Conservation (phyloP, 2,329 filamentous ascomycete species). For the Aspergillus unguis region DNA sequence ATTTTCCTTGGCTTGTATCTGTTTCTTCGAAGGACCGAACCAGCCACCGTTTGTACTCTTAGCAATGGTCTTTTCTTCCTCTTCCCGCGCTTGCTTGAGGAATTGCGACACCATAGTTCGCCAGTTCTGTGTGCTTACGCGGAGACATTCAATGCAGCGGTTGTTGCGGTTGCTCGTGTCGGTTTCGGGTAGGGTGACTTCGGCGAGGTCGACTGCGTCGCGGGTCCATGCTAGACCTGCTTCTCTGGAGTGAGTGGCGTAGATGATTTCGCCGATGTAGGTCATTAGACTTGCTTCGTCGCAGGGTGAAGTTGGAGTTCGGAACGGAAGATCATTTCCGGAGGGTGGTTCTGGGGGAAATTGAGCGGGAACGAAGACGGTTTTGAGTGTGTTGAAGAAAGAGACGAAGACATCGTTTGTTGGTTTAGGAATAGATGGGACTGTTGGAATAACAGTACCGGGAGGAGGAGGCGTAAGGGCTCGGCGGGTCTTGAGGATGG, state of each 20-base stretch:
- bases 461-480: slow-evolving; percentile 47
- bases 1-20: slow-evolving; percentile 26
- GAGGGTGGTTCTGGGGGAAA: slow-evolving; percentile 70
- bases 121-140: slow-evolving; percentile 78
- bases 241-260: slow-evolving; percentile 61
- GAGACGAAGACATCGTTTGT: slow-evolving; percentile 28
- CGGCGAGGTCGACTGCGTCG: slow-evolving; percentile 78
- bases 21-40: slow-evolving; percentile 30
- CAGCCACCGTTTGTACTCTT: slow-evolving; percentile 29
- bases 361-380: slow-evolving; percentile 50
- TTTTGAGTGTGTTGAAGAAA: slow-evolving; percentile 40
- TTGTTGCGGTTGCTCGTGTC: slow-evolving; percentile 45
- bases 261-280: slow-evolving; percentile 93
- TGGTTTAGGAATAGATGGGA: slow-evolving; percentile 20
- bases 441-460: slow-evolving; percentile 24
- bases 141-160: slow-evolving; percentile 73
- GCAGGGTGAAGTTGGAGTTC: slow-evolving; percentile 65
- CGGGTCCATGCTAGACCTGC: slow-evolving; percentile 85
- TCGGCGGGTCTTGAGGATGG: slow-evolving; percentile 74
- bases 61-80: slow-evolving; percentile 34
- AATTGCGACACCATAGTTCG: slow-evolving; percentile 70
- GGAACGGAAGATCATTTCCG: slow-evolving; percentile 65
- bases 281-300: slow-evolving; percentile 82
- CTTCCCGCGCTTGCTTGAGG: slow-evolving; percentile 41
- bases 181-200: slow-evolving; percentile 54